These are phyloP conservation scores for Aspergillus phoenicis DNA, from an alignment of 2,329 filamentous ascomycete genomes.

Conservation along the genomic window DNA sequence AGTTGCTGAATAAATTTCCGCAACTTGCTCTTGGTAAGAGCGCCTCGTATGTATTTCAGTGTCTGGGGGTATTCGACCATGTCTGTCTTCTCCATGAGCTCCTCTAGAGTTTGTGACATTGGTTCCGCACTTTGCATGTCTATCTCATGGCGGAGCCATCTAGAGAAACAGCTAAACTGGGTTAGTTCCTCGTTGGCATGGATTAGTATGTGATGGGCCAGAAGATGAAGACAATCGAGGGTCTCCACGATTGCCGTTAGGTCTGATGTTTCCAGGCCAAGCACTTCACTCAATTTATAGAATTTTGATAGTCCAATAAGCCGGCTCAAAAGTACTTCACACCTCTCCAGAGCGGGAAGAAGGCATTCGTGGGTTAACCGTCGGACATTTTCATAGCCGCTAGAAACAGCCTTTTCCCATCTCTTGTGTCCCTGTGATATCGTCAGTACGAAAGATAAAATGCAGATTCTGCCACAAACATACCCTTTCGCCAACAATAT, in stretches of 20 bases:
- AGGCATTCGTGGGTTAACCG: constrained; percentile 83
- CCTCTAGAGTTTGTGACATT: constrained; percentile 61
- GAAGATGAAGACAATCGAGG: constrained; percentile 72
- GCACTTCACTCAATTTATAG: constrained; percentile 65
- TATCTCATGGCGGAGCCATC: constrained; percentile 82
- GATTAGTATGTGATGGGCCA: constrained; percentile 72
- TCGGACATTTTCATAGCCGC: constrained; percentile 76
- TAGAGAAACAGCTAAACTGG: constrained; percentile 75
- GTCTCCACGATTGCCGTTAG: constrained; percentile 67
- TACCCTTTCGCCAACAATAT: constrained; percentile 78
- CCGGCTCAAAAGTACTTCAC: constrained; percentile 76
- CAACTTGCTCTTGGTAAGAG: constrained; percentile 68
- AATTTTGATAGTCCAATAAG: constrained; percentile 83
- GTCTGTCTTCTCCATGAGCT: constrained; percentile 75
- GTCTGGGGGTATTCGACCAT: constrained; percentile 73
- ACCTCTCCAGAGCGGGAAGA: constrained; percentile 82
- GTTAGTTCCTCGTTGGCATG: constrained; percentile 74
- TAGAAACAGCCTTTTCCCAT: constrained; percentile 85
- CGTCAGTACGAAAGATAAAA: constrained; percentile 12
- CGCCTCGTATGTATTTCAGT: constrained; percentile 74
- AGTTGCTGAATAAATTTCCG: constrained; percentile 56
- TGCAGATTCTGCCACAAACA: constrained; percentile 28
- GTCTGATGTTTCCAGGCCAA: constrained; percentile 67
- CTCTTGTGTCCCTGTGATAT: constrained; percentile 75
- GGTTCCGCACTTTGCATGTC: constrained; percentile 71